These are phyloP conservation scores for Ogataea hybrid DNA, from an alignment of 1,139 yeast genomes.

Conservation along the genomic window DNA sequence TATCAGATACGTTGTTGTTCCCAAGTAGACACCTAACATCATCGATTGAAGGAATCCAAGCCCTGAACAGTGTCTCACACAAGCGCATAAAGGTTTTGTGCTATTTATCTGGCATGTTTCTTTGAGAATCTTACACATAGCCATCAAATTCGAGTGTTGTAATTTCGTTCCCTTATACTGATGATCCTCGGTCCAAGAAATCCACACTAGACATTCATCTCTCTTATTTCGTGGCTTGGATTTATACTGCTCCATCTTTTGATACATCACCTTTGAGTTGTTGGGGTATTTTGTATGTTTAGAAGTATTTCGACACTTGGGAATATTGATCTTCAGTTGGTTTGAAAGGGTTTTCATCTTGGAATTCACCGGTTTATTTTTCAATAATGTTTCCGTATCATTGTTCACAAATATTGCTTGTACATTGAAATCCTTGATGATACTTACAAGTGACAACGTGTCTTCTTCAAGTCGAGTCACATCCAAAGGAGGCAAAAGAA, in stretches of 20 bases:
- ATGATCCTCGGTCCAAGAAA: slow-evolving; percentile 67
- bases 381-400: slow-evolving; percentile 70
- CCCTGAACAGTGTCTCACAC: slow-evolving; percentile 83
- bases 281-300: slow-evolving; percentile 60
- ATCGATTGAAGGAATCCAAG: slow-evolving; percentile 85
- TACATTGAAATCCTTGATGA: slow-evolving; percentile 69
- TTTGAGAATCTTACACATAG: slow-evolving; percentile 83
- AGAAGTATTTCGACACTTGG: slow-evolving; percentile 64
- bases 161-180: slow-evolving; percentile 57
- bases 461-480: slow-evolving; percentile 68
- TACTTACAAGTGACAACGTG: slow-evolving; percentile 61
- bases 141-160: slow-evolving; percentile 63
- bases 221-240: slow-evolving; percentile 43
- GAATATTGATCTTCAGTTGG: slow-evolving; percentile 41
- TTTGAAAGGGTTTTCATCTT: slow-evolving; percentile 56
- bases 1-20: slow-evolving; percentile 79
- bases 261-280: slow-evolving; percentile 41
- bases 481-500: slow-evolving; percentile 79
- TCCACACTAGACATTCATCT: slow-evolving; percentile 38
- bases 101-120: slow-evolving; percentile 86
- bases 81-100: slow-evolving; percentile 73
- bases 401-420: slow-evolving; percentile 73
- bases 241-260: slow-evolving; percentile 46
- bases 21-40: slow-evolving; percentile 79
- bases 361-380: slow-evolving; percentile 65